These are phyloP conservation scores for Ogataea nitratoaversa DNA, from an alignment of 805 yeast genomes.

Conservation along the genomic window DNA sequence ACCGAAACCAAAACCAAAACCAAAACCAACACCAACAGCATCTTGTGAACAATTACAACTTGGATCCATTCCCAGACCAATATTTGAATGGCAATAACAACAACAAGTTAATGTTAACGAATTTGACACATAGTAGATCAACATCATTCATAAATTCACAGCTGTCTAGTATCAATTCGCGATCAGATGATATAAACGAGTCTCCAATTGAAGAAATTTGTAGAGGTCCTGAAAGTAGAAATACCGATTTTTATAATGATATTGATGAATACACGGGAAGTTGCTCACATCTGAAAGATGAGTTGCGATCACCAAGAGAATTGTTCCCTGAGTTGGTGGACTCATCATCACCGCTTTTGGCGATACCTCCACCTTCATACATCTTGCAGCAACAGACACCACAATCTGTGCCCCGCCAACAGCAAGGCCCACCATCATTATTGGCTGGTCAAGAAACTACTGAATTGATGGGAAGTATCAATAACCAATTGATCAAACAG, in stretches of 20 bases:
- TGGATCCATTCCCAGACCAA: too few species aligned
- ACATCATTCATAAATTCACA: constrained; percentile 7
- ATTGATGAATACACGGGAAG: constrained; percentile 1
- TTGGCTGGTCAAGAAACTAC: constrained; percentile 3
- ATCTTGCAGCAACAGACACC: neutral
- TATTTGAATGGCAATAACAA: neutral
- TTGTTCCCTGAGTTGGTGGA: constrained; percentile 25
- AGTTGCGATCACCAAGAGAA: constrained; percentile 27
- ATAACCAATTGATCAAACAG: constrained; percentile 43
- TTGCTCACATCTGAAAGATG: constrained; percentile 9
- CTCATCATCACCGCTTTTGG: neutral
- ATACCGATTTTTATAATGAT: constrained; percentile 16
- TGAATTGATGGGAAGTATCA: constrained; percentile 36
- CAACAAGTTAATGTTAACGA: constrained; percentile 25
- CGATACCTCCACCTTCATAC: neutral
- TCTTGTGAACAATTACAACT: neutral
- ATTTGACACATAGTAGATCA: constrained; percentile 22
- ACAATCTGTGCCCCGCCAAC: constrained; percentile 5
- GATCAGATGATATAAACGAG: constrained; percentile 12
- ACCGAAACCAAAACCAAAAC: constrained; percentile 6
- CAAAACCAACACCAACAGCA: constrained; percentile 2
- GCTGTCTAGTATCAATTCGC: constrained; percentile 2
- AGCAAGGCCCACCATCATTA: constrained; percentile 7
- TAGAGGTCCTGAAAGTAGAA: constrained; percentile 29
- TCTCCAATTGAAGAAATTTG: constrained; percentile 29